Evolutionary conservation across 202 grass and related monocot species (phyloP), one percentile per base, ranked within the genome.

Genomic region (Setaria italica): DNA sequence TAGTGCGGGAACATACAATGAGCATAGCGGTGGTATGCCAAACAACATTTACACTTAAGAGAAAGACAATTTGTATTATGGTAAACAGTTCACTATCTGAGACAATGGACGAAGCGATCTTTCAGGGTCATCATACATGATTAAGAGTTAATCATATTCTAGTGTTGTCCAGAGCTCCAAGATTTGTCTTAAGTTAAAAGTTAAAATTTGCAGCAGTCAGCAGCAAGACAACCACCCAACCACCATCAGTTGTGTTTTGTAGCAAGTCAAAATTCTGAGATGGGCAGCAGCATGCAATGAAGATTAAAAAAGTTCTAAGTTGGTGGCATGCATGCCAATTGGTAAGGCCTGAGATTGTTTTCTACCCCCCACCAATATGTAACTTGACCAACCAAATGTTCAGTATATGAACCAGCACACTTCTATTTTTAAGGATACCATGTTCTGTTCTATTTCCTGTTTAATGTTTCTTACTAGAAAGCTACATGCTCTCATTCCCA

Each of bases 21-120:
- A 54, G 64, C 13, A 59, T 46, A 74, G 9, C 72, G 37, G 29
- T 25, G 29, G 10, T 10, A 55, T 57, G 14, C 32, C 54, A 53
- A 63, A 32, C 60, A 79, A 49, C n/a, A 80, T 72, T 66, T 80
- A 37, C 16, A 51, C 15, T 54, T 48, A 41, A 4, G 42, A 78
- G 59, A 68, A 42, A 34, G 34, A 8, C 35, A 86, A 66, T 56
- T 32, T 80, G 16, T 11, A 35, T 62, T 17, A 33, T 59, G 41
- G 39, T 56, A 13, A 29, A 30, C 5, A 39, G 5, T 50, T 64
- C 8, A 34, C 16, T 29, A 49, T 39, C 20, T 57, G 60, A 81
- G 39, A 69, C 6, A 49, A 75, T n/a, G 11, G 35, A 68, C 11
- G 0, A 74, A 35, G 37, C 43, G 4, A 59, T 8, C 19, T 35